Evolutionary conservation across 2,329 filamentous ascomycete genomes (phyloP).

Genomic region (Phialophora tarda): DNA sequence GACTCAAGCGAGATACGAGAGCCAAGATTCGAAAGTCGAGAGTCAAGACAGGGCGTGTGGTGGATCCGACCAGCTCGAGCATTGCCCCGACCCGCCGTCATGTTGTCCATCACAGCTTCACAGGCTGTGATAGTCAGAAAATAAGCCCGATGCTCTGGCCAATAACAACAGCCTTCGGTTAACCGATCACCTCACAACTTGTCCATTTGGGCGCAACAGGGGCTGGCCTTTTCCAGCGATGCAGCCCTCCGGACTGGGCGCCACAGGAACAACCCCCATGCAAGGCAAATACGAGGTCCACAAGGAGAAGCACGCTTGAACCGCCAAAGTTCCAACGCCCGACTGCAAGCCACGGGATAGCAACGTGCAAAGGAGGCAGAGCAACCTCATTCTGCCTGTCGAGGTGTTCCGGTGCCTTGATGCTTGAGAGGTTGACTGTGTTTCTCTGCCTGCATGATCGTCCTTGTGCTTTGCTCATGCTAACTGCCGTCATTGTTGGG

Average conservation of each 20-base stretch:
- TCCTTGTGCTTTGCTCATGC: too few species aligned
- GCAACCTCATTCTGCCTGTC: neutral
- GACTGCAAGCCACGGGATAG: neutral
- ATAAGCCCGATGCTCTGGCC: neutral
- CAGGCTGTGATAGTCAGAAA: neutral
- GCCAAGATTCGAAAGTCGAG: too few species aligned
- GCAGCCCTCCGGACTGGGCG: neutral
- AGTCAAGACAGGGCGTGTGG: too few species aligned
- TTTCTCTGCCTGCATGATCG: too few species aligned
- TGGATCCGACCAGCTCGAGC: neutral
- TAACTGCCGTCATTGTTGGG: too few species aligned
- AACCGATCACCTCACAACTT: neutral
- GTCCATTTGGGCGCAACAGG: neutral
- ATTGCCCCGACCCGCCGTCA: neutral
- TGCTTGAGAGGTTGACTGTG: neutral
- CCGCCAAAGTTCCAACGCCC: neutral
- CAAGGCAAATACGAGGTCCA: neutral
- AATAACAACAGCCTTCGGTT: neutral
- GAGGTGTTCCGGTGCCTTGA: neutral
- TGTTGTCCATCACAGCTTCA: neutral
- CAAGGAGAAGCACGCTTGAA: neutral
- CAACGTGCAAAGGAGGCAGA: neutral
- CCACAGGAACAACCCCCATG: neutral
- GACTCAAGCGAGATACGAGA: neutral
- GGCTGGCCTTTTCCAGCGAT: too few species aligned